A percentile compares a stretch with the other conserved stretches of the same genome.
Conservation (phyloP, 176 grass and related monocot species). For the Lolium rigidum region DNA sequence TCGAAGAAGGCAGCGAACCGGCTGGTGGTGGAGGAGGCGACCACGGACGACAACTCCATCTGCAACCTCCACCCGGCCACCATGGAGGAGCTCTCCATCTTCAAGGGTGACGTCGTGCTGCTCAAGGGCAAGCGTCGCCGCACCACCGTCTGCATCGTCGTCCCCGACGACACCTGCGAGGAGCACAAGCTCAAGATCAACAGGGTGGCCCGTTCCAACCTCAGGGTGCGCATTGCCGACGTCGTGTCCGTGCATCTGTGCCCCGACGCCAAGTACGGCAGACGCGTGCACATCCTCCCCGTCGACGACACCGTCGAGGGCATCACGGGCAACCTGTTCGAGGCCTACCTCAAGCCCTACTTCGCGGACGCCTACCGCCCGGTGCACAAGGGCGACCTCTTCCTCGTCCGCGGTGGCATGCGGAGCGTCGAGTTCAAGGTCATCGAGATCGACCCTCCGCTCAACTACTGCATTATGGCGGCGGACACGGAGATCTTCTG, state of each 20-base stretch:
- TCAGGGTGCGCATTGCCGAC: slow-evolving; percentile 68
- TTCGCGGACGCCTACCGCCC: slow-evolving; percentile 25
- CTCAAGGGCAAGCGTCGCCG: slow-evolving; percentile 73
- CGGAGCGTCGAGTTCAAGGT: too few species aligned
- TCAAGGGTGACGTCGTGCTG: slow-evolving; percentile 53
- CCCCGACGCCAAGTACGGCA: slow-evolving; percentile 54
- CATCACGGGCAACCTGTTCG: slow-evolving; percentile 55
- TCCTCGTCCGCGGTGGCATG: too few species aligned
- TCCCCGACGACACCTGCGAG: slow-evolving; percentile 53
- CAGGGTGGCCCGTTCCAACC: slow-evolving; percentile 56
- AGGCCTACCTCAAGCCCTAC: slow-evolving; percentile 65
- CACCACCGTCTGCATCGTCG: slow-evolving; percentile 59
- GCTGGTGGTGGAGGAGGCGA: slow-evolving; percentile 59
- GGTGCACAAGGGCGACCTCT: too few species aligned
- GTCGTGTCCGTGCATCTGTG: slow-evolving; percentile 71
- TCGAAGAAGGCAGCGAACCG: slow-evolving; percentile 55
- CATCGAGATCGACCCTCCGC: too few species aligned
- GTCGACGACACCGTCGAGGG: slow-evolving; percentile 73
- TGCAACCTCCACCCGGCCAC: slow-evolving; percentile 57
- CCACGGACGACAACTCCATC: slow-evolving; percentile 53
- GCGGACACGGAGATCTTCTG: slow-evolving; percentile 54
- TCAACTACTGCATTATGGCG: slow-evolving; percentile 42
- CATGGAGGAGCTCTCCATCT: slow-evolving; percentile 64
- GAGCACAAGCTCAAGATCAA: slow-evolving; percentile 58
- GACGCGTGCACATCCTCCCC: slow-evolving; percentile 60